Evolutionary conservation across 2,329 filamentous ascomycete genomes (phyloP), one percentile per base, ranked within the genome.

Genomic region (Cladosporium sp.): DNA sequence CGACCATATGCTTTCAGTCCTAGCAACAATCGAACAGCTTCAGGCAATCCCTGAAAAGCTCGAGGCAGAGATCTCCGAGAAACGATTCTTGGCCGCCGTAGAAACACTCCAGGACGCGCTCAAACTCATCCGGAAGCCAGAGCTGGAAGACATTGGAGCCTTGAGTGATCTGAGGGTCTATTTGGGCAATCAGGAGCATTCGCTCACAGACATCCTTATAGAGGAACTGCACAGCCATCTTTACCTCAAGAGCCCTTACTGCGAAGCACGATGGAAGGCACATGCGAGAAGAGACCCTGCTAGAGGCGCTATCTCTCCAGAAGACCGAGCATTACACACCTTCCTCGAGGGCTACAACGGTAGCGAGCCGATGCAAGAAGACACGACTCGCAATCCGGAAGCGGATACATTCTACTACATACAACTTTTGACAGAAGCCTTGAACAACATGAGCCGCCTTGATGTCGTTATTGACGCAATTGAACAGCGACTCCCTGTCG

Each of bases 241-340:
- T 3, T 99, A 99, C 65, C 82, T 99, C 34, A 97, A 97, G 67
- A 97, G 92, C 3, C 93, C 92, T 0, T 99, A 99, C 66, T 97
- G 92, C 65, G 90, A 96, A 65, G 89, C 96, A 66, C 80, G 93
- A 58, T 99, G 93, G 93, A 95, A 95, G 69, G 81, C 80, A 52
- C 82, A 95, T 53, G 79, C 85, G 32, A 86, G 85, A 60, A 51
- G 51, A 43, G 80, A 79, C 32, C 57, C 42, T 11, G 54, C 18
- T 22, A 39, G 52, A 8, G 50, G 53, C 20, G 50, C 54, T 7
- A 50, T 64, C 36, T 68, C 70, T 47, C 66, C 72, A 2, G 76
- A 78, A 65, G 79, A 81, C 32, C 72, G 77, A 34, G 70, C 76
- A 8, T 68, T 85, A 39, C 80, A 80, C 61, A 67, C 70, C 22